Conservation (phyloP, 2,329 filamentous ascomycete species). For the Claviceps fusiformis region DNA sequence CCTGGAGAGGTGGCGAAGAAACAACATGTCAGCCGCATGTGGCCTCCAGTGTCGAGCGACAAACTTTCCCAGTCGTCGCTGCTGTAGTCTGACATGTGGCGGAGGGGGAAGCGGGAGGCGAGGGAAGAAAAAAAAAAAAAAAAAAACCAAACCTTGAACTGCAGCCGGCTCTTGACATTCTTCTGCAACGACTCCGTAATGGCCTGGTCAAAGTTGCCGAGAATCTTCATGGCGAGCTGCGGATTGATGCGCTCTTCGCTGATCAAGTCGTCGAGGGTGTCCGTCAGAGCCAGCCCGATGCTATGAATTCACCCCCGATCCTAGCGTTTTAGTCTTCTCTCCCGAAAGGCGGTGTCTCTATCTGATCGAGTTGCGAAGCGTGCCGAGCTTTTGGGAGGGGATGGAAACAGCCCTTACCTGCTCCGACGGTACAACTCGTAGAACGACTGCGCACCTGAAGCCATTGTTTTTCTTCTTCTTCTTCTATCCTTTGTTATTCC, state of each 20-base stretch:
- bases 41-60: not conserved
- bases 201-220: slow-evolving; percentile 86
- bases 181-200: slow-evolving; percentile 86
- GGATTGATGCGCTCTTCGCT: slow-evolving; percentile 91
- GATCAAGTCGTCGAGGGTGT: slow-evolving; percentile 94
- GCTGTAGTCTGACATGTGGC: not conserved
- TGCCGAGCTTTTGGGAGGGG: too few relatives aligned
- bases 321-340: not conserved
- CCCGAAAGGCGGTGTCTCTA: not conserved
- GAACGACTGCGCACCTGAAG: slow-evolving; percentile 42
- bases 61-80: not conserved
- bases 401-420: slow-evolving; percentile 49
- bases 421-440: slow-evolving; percentile 98
- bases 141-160: slow-evolving; percentile 74
- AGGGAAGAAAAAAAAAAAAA: not conserved
- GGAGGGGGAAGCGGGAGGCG: too few relatives aligned
- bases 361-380: not conserved
- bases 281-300: slow-evolving; percentile 84
- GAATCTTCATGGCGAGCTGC: slow-evolving; percentile 96
- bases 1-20: slow-evolving; percentile 36
- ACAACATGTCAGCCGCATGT: not conserved
- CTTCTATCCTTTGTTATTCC: not conserved
- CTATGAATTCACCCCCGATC: slow-evolving; percentile 32
- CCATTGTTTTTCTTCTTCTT: slow-evolving; percentile 22
- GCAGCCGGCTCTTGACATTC: slow-evolving; percentile 79